Percentiles rank a stretch among this genome's conserved stretches.
These are phyloP conservation scores for Passiflora organensis DNA, from an alignment of 345 rosid species.

Conservation along the genomic window DNA sequence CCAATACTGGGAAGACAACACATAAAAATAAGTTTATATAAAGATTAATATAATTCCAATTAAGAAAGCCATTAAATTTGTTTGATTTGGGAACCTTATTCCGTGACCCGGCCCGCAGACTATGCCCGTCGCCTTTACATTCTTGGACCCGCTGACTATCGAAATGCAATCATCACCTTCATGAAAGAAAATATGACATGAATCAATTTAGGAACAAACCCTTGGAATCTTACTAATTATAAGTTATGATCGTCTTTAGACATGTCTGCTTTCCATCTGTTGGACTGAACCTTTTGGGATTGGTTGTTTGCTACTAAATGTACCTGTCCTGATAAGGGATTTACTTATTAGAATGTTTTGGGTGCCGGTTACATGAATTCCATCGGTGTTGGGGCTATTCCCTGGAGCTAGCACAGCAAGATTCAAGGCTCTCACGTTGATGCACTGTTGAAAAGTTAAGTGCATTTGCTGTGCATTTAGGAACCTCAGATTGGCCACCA, in stretches of 20 bases:
- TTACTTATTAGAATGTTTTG: constrained; percentile 53
- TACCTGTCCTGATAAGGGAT: constrained; percentile 68
- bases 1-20: constrained; percentile 85
- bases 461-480: constrained; percentile 83
- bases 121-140: constrained; percentile 66
- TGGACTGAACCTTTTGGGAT: too few species aligned
- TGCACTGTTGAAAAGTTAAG: constrained; percentile 45
- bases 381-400: constrained; percentile 87
- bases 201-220: background rate
- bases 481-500: constrained; percentile 52
- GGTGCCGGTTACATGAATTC: constrained; percentile 69
- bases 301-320: too few species aligned
- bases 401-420: constrained; percentile 58
- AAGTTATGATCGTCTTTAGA: too few species aligned
- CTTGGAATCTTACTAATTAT: too few species aligned
- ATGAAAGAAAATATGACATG: constrained; percentile 2
- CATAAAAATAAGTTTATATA: background rate
- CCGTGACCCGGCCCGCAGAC: constrained; percentile 97
- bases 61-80: too few species aligned
- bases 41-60: background rate
- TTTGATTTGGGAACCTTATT: constrained; percentile 54
- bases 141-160: constrained; percentile 74
- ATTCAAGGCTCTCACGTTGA: constrained; percentile 47
- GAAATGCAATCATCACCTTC: constrained; percentile 96
- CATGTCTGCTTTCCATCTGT: too few species aligned